phyloP scores from a whole-genome alignment of 2,329 filamentous ascomycete genomes.

The Neocucurbitaria cava region DNA sequence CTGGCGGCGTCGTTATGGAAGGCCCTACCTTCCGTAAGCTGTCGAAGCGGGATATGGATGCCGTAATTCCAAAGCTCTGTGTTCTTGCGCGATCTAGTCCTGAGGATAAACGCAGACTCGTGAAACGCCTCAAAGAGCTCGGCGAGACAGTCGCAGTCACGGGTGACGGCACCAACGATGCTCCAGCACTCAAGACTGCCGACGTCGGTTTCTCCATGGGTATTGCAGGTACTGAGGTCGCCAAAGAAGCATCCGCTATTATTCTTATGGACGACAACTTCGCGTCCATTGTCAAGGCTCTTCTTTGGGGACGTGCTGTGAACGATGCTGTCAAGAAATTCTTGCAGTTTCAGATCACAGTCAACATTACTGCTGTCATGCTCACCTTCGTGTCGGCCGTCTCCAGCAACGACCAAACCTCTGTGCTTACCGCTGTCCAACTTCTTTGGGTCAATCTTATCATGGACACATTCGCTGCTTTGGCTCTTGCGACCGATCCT shows the following conservation, averaged over 20 bases:
- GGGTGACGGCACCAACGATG: slow-evolving; percentile 84
- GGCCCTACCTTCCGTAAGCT: slow-evolving; percentile 80
- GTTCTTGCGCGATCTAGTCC: slow-evolving; percentile 73
- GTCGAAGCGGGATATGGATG: slow-evolving; percentile 63
- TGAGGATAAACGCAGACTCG: slow-evolving; percentile 72
- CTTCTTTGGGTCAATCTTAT: slow-evolving; percentile 96
- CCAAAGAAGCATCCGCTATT: slow-evolving; percentile 84
- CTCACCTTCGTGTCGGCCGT: slow-evolving; percentile 90
- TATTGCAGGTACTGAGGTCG: slow-evolving; percentile 81
- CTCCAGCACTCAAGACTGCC: slow-evolving; percentile 79
- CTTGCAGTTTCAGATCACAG: slow-evolving; percentile 73
- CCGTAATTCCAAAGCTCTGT: slow-evolving; percentile 67
- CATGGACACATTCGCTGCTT: slow-evolving; percentile 93
- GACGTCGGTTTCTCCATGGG: slow-evolving; percentile 89
- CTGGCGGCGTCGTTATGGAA: slow-evolving; percentile 75
- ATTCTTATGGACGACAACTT: slow-evolving; percentile 91
- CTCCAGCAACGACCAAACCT: slow-evolving; percentile 69
- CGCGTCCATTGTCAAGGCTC: slow-evolving; percentile 81
- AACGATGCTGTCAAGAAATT: slow-evolving; percentile 54
- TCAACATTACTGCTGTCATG: slow-evolving; percentile 89
- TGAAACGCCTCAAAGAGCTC: slow-evolving; percentile 68
- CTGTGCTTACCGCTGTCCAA: slow-evolving; percentile 87
- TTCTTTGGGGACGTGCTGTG: slow-evolving; percentile 72
- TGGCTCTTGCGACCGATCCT: slow-evolving; percentile 90
- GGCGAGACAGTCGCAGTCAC: slow-evolving; percentile 83